These are phyloP conservation scores for Chytriomyces sp. DNA, from an alignment of 192 early-diverging fungal genomes.

Conservation along the genomic window DNA sequence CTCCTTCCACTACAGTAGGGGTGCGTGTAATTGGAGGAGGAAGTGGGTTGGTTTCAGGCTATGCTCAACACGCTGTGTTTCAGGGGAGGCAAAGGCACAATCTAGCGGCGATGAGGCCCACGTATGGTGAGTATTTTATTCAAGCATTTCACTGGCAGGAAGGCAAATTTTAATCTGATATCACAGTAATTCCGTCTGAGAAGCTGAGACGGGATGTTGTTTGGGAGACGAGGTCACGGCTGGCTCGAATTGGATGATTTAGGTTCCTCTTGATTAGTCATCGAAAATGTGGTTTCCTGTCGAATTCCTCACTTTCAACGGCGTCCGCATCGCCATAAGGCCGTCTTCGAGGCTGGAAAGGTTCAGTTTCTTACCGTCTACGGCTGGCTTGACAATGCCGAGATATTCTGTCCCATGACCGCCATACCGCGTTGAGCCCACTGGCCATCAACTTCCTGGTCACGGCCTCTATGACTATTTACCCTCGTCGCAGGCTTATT, in stretches of 20 bases:
- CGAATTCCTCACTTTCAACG: background rate
- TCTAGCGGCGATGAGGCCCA: slow-evolving; percentile 9
- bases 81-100: background rate
- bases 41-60: too few relatives aligned
- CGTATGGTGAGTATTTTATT: background rate
- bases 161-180: background rate
- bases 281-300: too few relatives aligned
- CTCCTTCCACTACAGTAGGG: too few relatives aligned
- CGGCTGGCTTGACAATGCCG: slow-evolving; percentile 41
- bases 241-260: slow-evolving; percentile 2
- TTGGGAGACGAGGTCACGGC: slow-evolving; percentile 2
- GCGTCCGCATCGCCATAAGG: background rate
- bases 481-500: slow-evolving; percentile 25
- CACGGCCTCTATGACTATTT: slow-evolving; percentile 35
- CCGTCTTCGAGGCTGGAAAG: background rate
- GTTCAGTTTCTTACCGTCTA: slow-evolving; percentile 6
- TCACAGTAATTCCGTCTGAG: slow-evolving; percentile 15
- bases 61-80: background rate
- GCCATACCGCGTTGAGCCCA: slow-evolving; percentile 18
- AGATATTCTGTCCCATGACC: slow-evolving; percentile 23
- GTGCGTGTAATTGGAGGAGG: background rate
- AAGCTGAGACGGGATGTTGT: slow-evolving; percentile 11
- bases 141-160: too few relatives aligned
- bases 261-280: too few relatives aligned
- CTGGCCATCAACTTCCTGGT: slow-evolving; percentile 41